These are phyloP conservation scores for Phlyctochytrium bullatum DNA, from an alignment of 192 early-diverging fungal species.

Conservation along the genomic window DNA sequence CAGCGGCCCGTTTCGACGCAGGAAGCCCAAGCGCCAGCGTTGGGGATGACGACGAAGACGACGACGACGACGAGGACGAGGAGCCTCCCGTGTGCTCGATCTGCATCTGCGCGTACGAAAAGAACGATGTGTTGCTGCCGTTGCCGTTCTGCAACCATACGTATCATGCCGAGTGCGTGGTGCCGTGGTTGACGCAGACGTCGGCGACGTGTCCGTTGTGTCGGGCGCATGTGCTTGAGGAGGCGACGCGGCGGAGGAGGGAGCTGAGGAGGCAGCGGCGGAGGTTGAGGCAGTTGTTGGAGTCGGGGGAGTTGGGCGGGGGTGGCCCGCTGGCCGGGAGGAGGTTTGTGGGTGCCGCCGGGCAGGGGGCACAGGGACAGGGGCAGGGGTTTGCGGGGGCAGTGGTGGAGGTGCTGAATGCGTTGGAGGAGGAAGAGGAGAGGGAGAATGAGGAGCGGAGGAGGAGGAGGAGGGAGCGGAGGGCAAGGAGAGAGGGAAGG, in stretches of 20 bases:
- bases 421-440: not conserved
- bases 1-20: no score
- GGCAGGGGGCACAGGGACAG: not conserved
- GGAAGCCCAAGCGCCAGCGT: not conserved
- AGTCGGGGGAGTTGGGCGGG: not conserved
- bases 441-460: not conserved
- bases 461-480: not conserved
- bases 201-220: slow-evolving; percentile 39
- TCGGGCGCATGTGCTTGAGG: slow-evolving; percentile 32
- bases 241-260: not conserved
- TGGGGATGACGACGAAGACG: not conserved
- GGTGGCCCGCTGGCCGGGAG: not conserved
- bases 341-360: not conserved
- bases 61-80: not conserved
- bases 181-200: slow-evolving; percentile 39
- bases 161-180: slow-evolving; percentile 43
- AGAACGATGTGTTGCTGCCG: not conserved
- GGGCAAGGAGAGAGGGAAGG: not conserved
- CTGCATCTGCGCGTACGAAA: not conserved
- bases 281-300: not conserved
- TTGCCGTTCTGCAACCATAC: slow-evolving; percentile 28
- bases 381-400: not conserved
- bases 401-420: not conserved
- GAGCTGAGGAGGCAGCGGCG: not conserved
- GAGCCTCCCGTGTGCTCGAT: slow-evolving; percentile 6